phyloP scores from a whole-genome alignment of 2,329 filamentous ascomycete species.

The Fusarium sp. region DNA sequence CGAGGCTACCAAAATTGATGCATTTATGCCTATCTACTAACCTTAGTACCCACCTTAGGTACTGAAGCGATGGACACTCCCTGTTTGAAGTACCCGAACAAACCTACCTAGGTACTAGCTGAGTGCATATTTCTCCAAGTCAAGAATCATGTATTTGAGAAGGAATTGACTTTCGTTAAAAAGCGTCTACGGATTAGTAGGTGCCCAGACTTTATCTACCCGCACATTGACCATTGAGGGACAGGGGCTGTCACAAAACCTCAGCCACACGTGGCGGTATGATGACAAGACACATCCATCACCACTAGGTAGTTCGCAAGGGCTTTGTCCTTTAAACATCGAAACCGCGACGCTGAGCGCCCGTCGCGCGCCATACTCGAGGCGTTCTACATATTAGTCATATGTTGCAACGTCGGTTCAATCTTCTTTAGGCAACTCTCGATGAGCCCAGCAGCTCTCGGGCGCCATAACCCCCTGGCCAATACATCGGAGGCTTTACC shows the following conservation, averaged over 20 bases:
- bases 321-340: constrained; percentile 21
- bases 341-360: constrained; percentile 35
- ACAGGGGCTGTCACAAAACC: constrained; percentile 11
- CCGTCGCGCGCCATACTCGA: constrained; percentile 33
- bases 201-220: too few relatives aligned
- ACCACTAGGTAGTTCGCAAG: constrained; percentile 18
- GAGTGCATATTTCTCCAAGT: background rate
- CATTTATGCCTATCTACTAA: too few relatives aligned
- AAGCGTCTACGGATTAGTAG: too few relatives aligned
- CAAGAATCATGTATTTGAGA: background rate
- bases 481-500: constrained; percentile 30
- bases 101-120: too few relatives aligned
- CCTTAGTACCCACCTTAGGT: too few relatives aligned
- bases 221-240: background rate
- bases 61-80: too few relatives aligned
- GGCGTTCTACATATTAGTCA: constrained; percentile 9
- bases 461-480: constrained; percentile 41
- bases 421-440: constrained; percentile 30
- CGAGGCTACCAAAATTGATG: too few relatives aligned
- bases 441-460: constrained; percentile 46
- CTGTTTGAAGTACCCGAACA: too few relatives aligned
- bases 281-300: constrained; percentile 43
- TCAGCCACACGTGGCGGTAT: constrained; percentile 42
- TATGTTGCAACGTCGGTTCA: constrained; percentile 15
- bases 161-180: background rate